Evolutionary conservation across 2,329 filamentous ascomycete genomes (phyloP).

Genomic region (Diaporthe sp.): DNA sequence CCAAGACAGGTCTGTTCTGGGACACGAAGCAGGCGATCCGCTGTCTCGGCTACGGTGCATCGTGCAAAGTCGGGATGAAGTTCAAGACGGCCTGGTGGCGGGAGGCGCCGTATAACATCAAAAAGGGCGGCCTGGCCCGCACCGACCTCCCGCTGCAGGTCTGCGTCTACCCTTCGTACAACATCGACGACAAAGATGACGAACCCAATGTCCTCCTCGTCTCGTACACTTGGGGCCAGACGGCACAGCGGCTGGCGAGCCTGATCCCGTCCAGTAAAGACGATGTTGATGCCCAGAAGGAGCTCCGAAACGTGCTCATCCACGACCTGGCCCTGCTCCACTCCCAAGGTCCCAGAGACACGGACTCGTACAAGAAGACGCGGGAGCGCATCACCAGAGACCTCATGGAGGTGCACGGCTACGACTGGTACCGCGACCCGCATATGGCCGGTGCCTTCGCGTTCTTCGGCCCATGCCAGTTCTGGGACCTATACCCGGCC

Average conservation of each 20-base stretch:
- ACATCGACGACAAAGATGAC: not conserved
- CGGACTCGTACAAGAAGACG: not conserved
- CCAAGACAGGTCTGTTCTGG: not conserved
- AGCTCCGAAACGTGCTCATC: not conserved
- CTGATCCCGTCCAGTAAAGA: not conserved
- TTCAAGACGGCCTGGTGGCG: not conserved
- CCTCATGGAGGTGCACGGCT: not conserved
- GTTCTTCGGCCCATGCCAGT: not conserved
- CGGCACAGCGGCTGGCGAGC: not conserved
- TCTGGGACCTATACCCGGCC: not conserved
- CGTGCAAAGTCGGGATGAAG: not conserved
- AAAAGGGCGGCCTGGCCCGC: not conserved
- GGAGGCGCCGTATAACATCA: not conserved
- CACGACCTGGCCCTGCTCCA: not conserved
- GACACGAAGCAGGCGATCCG: slow-evolving; percentile 1
- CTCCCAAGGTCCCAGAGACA: not conserved
- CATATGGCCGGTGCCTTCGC: not conserved
- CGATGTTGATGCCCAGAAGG: not conserved
- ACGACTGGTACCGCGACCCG: slow-evolving; percentile 1
- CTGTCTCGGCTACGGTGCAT: not conserved
- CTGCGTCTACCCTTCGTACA: not conserved
- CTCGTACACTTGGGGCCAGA: not conserved
- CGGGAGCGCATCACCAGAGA: not conserved
- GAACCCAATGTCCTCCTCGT: not conserved
- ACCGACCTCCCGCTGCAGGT: slow-evolving; percentile 4